These are phyloP conservation scores for Plicaturopsis crispa DNA, from an alignment of 768 basidiomycete species.

Conservation along the genomic window DNA sequence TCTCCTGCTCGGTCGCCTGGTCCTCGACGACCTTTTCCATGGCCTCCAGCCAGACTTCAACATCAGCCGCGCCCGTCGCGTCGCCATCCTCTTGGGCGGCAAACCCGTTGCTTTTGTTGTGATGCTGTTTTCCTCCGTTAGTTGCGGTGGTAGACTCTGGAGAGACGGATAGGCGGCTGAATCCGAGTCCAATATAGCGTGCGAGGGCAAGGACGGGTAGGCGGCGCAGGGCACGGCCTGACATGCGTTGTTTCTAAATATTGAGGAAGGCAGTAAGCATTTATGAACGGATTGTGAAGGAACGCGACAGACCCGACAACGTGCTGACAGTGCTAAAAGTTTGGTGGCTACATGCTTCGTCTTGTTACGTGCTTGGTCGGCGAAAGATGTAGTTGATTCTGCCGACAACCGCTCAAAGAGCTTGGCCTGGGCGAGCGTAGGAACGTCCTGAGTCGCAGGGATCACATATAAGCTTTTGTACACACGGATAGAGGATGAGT, in stretches of 20 bases:
- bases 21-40: conserved; percentile 72
- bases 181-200: conserved; percentile 62
- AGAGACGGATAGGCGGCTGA: conserved; percentile 8
- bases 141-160: conserved; percentile 1
- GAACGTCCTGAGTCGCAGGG: conserved; percentile 65
- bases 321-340: conserved; percentile 60
- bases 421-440: conserved; percentile 52
- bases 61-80: conserved; percentile 20
- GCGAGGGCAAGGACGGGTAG: conserved; percentile 94
- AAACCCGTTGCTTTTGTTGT: conserved; percentile 8
- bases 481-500: neutral
- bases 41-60: conserved; percentile 76
- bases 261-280: neutral
- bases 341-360: conserved; percentile 47
- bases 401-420: conserved; percentile 32
- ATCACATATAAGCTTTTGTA: conserved; percentile 1
- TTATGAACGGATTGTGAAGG: conserved; percentile 2
- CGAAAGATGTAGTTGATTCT: neutral
- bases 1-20: conserved; percentile 45
- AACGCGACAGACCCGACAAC: conserved; percentile 63
- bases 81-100: neutral
- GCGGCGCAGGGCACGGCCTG: conserved; percentile 85
- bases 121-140: too few species aligned
- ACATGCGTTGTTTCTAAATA: conserved; percentile 66
- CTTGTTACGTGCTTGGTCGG: conserved; percentile 33